Percentiles rank a stretch among this genome's conserved stretches.
These are phyloP conservation scores for Diplodia intermedia DNA, from an alignment of 2,329 filamentous ascomycete species.

Conservation along the genomic window DNA sequence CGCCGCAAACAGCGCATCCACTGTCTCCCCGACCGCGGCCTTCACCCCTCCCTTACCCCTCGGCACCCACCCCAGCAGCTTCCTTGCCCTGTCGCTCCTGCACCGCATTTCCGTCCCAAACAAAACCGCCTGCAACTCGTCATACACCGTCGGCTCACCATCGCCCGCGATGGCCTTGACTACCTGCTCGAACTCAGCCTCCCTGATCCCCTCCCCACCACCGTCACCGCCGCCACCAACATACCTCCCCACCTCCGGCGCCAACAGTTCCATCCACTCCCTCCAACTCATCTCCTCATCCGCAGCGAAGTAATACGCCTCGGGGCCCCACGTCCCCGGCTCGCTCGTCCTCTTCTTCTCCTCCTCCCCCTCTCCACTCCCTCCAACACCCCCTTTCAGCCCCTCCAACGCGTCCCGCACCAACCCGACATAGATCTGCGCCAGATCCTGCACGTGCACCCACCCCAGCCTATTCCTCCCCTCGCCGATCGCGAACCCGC, in stretches of 20 bases:
- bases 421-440: constrained; percentile 2
- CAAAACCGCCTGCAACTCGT: constrained; percentile 47
- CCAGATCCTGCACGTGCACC: constrained; percentile 20
- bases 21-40: not conserved
- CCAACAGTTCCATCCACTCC: constrained; percentile 57
- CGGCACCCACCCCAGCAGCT: constrained; percentile 66
- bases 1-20: not conserved
- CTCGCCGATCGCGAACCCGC: not conserved
- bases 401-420: constrained; percentile 5
- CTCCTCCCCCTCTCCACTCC: not conserved
- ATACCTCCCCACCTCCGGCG: constrained; percentile 54
- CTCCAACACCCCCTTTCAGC: no score
- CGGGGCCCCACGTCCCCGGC: constrained; percentile 58
- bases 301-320: constrained; percentile 70
- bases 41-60: constrained; percentile 42
- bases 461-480: constrained; percentile 5
- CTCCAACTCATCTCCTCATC: constrained; percentile 70
- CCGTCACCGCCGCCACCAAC: constrained; percentile 54
- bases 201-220: constrained; percentile 45
- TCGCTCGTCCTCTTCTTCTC: not conserved
- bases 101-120: constrained; percentile 69
- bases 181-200: constrained; percentile 52
- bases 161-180: constrained; percentile 44
- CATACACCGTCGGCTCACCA: constrained; percentile 35
- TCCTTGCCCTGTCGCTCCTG: constrained; percentile 60